Evolutionary conservation across 495 filamentous ascomycete species (phyloP), one percentile per base, ranked within the genome.

Genomic region (Viridothelium virens): DNA sequence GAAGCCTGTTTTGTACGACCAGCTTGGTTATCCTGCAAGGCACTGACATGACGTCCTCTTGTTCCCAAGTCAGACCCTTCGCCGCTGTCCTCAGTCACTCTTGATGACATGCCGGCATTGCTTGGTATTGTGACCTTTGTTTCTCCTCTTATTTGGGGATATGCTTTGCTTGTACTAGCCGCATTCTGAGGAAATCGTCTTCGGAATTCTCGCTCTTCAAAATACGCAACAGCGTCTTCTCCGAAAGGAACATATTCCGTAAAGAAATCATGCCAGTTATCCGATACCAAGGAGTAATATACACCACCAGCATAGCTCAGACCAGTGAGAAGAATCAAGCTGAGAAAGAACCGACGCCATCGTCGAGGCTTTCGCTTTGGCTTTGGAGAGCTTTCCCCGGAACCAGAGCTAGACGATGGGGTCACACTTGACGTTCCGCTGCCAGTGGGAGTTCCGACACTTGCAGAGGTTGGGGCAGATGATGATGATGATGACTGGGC

Each of bases 211-310:
- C 90, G 85, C 78, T 98, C 94, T 78, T 98, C 94, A 67, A 98
- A 89, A 78, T 96, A 97, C n/a, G 95, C 85, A 36, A 98, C 94
- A 16, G 87, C 87, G 70, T 96, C 90, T 78, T 98, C 94, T 63
- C 93, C 95, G 67, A 91, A 96, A 2, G 94, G 94, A 6, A 98
- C 77, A 76, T 94, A 98, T 77, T 96, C 92, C 56, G 95, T 97
- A 80, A 98, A 98, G 79, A 97, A 96, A 74, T 98, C 94, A 75
- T 98, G 95, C 82, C 97, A 97, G 76, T 93, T 96, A 79, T 98
- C 94, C 69, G 87, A 94, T 77, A 92, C 86, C 67, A 96, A 83
- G 33, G 94, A 94, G 73, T 95, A 90, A 79, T 89, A 96, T 61
- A 96, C 85, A 61, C 92, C 91, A 66, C 91, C 91, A 65, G 85